Base-by-base conservation (phyloP, 176 grass and related monocot species). In the Pharus latifolius region DNA sequence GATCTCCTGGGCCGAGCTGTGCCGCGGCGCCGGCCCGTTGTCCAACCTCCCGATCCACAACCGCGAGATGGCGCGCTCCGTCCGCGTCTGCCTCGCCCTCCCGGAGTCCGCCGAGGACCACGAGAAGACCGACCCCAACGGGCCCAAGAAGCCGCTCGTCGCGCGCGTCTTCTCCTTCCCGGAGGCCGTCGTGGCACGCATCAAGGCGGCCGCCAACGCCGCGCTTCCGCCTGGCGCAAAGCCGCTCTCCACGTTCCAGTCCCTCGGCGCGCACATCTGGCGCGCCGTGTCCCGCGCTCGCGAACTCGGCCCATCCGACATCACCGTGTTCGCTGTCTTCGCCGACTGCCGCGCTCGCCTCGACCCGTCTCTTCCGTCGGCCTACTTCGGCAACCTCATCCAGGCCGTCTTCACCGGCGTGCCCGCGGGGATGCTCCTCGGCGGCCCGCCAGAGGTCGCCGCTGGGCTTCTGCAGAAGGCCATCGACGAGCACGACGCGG, bases 311-410 rank as follows among this genome's bases (percentile, higher is more conserved):
- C 79, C 90, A 7, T 62, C 89, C 49, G 95, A 94, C 87, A 79
- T 99, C 82, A 99, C 95, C 23, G 84, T 84, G 40, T 96, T 99
- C 80, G 95, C 87, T 47, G 76, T 91, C 5, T 99, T 99, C 73
- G 87, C 84, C 20, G 90, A 97, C 49, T 97, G 94, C 82, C 86
- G 89, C 47, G 0, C 63, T 19, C 90, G 95, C 74, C 84, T 99
- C 17, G 78, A 88, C 54, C 95, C 82, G 32, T 82, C 90, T 5
- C 50, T 94, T 9, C 87, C 95, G 10, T 42, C 88, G 1, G 73
- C 84, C 10, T 99, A 91, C 80, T 99, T 99, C 74, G 94, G 94
- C 34, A 97, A 97, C 82, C 89, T 97, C 49, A 97, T 97, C 81
- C 94, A 97, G 82, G 94, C 94, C 48, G 82, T 97, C 5, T 97